phyloP scores from a whole-genome alignment of 768 basidiomycete genomes.

The Ramaria sp. region DNA sequence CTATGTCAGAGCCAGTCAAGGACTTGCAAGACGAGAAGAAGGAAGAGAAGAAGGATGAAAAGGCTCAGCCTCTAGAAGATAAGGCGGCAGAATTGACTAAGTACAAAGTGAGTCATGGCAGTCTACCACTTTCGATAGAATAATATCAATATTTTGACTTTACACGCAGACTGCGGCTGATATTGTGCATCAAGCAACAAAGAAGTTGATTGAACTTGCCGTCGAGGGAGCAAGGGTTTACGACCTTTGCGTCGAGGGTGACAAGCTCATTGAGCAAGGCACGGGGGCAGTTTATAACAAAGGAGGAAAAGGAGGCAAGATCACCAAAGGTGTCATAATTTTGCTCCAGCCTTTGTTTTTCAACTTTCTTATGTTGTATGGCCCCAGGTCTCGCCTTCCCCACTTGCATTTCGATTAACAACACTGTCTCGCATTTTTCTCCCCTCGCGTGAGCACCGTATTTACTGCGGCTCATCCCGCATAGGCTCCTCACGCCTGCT shows the following conservation, averaged over 20 bases:
- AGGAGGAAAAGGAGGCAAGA: conserved; percentile 76
- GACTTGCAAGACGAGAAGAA: conserved; percentile 25
- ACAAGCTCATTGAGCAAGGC: conserved; percentile 84
- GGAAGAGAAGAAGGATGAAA: conserved; percentile 22
- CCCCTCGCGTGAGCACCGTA: conserved; percentile 68
- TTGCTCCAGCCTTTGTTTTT: not conserved
- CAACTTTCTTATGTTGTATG: not conserved
- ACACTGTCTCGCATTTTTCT: conserved; percentile 90
- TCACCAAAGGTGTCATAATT: conserved; percentile 60
- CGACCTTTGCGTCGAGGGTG: conserved; percentile 88
- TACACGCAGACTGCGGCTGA: conserved; percentile 70
- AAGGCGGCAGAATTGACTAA: conserved; percentile 68
- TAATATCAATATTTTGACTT: not conserved
- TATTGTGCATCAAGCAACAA: conserved; percentile 75
- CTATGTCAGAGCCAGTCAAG: conserved; percentile 45
- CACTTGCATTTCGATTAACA: conserved; percentile 89
- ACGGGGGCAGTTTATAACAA: conserved; percentile 86
- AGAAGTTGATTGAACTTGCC: conserved; percentile 67
- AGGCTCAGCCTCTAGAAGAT: conserved; percentile 27
- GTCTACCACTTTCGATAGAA: conserved; percentile 15
- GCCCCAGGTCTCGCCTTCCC: conserved; percentile 88
- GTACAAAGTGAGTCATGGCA: conserved; percentile 55
- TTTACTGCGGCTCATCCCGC: conserved; percentile 16
- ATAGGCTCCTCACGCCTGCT: conserved; percentile 9
- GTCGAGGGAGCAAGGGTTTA: conserved; percentile 75